phyloP scores from a whole-genome alignment of 495 filamentous ascomycete genomes.

The Penicillium crystallinum region DNA sequence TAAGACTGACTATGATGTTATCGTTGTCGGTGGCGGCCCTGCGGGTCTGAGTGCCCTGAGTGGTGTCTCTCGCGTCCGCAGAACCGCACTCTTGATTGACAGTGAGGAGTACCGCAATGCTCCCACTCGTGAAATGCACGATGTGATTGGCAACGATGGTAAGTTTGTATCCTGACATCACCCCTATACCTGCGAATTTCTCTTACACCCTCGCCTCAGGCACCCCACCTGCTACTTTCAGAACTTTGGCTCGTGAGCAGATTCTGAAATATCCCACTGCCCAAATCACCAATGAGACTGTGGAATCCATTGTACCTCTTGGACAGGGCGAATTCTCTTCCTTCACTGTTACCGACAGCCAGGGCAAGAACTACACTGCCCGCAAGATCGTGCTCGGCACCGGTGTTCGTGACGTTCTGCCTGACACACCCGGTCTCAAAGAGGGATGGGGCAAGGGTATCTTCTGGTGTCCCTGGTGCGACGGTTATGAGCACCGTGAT shows the following conservation, averaged over 20 bases:
- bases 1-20: conserved; percentile 30
- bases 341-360: conserved; percentile 39
- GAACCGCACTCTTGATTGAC: conserved; percentile 50
- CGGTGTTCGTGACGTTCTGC: conserved; percentile 49
- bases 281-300: conserved; percentile 46
- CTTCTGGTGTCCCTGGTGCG: conserved; percentile 60
- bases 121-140: conserved; percentile 52
- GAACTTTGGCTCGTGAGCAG: conserved; percentile 47
- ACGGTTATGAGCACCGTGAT: conserved; percentile 54
- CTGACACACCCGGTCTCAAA: conserved; percentile 44
- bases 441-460: conserved; percentile 54
- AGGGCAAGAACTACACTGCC: conserved; percentile 34
- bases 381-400: conserved; percentile 53
- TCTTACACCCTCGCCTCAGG: conserved; percentile 22
- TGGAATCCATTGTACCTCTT: conserved; percentile 38
- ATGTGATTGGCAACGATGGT: conserved; percentile 56
- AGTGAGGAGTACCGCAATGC: conserved; percentile 52
- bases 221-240: conserved; percentile 48
- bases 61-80: conserved; percentile 49
- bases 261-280: conserved; percentile 45
- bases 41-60: conserved; percentile 44
- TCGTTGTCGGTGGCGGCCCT: conserved; percentile 32
- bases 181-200: background rate
- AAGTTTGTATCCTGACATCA: background rate
- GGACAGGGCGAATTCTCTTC: conserved; percentile 27